Evolutionary conservation across 1,284 basidiomycete species (phyloP).

Genomic region (Fistulinella cinereoalba): DNA sequence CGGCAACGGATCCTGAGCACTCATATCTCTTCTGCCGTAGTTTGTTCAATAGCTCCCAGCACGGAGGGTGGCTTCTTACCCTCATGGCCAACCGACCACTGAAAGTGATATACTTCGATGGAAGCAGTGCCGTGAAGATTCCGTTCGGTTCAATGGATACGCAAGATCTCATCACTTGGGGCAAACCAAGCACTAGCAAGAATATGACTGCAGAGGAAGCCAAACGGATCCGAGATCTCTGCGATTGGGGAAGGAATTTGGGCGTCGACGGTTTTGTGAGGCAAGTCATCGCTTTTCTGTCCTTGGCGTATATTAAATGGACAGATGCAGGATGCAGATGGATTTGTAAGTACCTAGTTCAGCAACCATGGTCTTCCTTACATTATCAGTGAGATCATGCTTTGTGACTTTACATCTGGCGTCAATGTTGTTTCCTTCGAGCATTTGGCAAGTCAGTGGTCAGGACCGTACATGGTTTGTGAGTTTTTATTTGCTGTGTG

Average conservation of each 20-base stretch:
- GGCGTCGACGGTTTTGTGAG: constrained; percentile 36
- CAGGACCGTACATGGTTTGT: too few relatives aligned
- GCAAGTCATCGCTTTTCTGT: neutral
- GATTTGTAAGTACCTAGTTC: neutral
- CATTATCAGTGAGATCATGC: constrained; percentile 46
- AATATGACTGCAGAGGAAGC: constrained; percentile 21
- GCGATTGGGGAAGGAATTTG: constrained; percentile 35
- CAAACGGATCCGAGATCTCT: constrained; percentile 34
- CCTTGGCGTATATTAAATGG: neutral
- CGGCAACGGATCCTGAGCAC: constrained; percentile 46
- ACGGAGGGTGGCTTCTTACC: constrained; percentile 40
- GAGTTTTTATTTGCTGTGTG: neutral
- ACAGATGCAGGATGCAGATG: neutral
- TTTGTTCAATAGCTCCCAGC: neutral
- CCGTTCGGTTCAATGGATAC: constrained; percentile 39
- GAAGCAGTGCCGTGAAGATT: constrained; percentile 39
- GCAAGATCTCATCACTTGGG: constrained; percentile 44
- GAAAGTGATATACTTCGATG: constrained; percentile 45
- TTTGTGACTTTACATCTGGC: constrained; percentile 46
- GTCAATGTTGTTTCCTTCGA: constrained; percentile 38
- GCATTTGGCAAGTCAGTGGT: constrained; percentile 13
- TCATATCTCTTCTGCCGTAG: constrained; percentile 37
- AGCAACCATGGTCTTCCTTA: neutral
- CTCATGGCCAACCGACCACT: constrained; percentile 37
- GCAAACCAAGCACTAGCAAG: constrained; percentile 17